Percentiles rank a stretch among this genome's conserved stretches.
Conservation (phyloP, 129 eudicot genomes). For the Tagetes patula region DNA sequence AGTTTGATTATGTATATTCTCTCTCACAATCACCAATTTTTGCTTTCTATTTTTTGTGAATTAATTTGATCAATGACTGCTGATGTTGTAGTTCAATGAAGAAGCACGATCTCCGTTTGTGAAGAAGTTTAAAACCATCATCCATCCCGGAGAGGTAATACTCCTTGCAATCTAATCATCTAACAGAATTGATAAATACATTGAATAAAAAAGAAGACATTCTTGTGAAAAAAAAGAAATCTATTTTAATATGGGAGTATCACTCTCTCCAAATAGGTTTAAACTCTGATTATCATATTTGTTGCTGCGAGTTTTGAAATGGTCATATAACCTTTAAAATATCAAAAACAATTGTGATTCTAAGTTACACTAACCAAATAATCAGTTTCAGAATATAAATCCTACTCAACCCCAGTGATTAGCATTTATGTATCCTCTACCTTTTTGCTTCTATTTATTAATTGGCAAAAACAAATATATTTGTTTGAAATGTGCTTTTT, state of each 20-base stretch:
- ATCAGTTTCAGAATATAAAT: not conserved
- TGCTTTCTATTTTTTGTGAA: not conserved
- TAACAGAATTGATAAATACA: not conserved
- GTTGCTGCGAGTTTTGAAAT: not conserved
- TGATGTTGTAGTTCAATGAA: slow-evolving; percentile 69
- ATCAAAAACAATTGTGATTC: not conserved
- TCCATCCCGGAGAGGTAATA: slow-evolving; percentile 95
- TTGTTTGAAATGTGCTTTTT: not conserved
- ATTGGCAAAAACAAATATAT: not conserved
- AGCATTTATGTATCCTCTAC: not conserved
- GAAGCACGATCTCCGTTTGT: slow-evolving; percentile 93
- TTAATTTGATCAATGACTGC: not conserved
- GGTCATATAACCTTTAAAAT: not conserved
- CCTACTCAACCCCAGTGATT: not conserved
- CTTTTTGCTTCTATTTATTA: not conserved
- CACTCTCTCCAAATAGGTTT: not conserved
- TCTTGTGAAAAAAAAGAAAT: not conserved
- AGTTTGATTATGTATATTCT: not conserved
- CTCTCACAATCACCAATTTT: not conserved
- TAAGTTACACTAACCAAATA: not conserved
- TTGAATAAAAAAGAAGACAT: not conserved
- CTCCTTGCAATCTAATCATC: not conserved
- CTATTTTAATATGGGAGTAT: not conserved
- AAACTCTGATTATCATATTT: not conserved
- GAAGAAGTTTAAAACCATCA: slow-evolving; percentile 82